A percentile compares a stretch with the other conserved stretches of the same genome.
Evolutionary conservation across 2,329 filamentous ascomycete species (phyloP).

Genomic region (Sporothrix euskadiensis): DNA sequence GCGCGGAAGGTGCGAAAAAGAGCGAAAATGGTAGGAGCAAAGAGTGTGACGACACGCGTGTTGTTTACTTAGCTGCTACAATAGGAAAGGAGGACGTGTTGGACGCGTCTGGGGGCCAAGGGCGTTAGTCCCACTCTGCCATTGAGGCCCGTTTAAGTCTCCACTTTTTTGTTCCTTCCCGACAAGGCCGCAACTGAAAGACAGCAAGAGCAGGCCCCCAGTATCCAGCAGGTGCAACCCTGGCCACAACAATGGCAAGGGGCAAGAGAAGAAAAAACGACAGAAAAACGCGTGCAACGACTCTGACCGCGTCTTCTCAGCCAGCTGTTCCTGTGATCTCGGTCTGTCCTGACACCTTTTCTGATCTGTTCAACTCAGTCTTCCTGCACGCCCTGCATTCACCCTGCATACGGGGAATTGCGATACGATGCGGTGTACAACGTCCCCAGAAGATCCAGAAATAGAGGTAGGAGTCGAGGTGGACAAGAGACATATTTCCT

Average conservation of each 20-base stretch:
- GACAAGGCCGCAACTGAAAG: slow-evolving; percentile 19
- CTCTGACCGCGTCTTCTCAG: slow-evolving; percentile 16
- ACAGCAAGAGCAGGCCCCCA: background rate
- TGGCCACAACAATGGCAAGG: slow-evolving; percentile 21
- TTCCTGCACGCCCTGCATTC: slow-evolving; percentile 3
- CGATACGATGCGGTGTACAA: slow-evolving; percentile 16
- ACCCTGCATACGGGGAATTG: slow-evolving; percentile 18
- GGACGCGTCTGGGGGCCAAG: slow-evolving; percentile 32
- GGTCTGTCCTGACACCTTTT: slow-evolving; percentile 6
- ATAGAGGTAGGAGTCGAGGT: background rate
- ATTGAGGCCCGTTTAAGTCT: background rate
- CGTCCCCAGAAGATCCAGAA: background rate
- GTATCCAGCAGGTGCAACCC: background rate
- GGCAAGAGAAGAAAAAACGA: background rate
- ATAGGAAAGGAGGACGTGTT: slow-evolving; percentile 33
- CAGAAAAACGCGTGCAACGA: background rate
- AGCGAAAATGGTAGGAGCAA: slow-evolving; percentile 15
- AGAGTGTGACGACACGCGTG: slow-evolving; percentile 29
- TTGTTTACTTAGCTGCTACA: slow-evolving; percentile 34
- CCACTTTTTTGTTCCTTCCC: slow-evolving; percentile 23
- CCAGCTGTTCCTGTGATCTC: background rate
- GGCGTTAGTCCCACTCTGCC: slow-evolving; percentile 19
- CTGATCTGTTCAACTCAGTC: background rate
- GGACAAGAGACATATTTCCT: background rate
- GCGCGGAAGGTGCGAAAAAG: slow-evolving; percentile 22